Evolutionary conservation across 208 protist genomes (phyloP).

Genomic region (Chromosphaera perkinsii): DNA sequence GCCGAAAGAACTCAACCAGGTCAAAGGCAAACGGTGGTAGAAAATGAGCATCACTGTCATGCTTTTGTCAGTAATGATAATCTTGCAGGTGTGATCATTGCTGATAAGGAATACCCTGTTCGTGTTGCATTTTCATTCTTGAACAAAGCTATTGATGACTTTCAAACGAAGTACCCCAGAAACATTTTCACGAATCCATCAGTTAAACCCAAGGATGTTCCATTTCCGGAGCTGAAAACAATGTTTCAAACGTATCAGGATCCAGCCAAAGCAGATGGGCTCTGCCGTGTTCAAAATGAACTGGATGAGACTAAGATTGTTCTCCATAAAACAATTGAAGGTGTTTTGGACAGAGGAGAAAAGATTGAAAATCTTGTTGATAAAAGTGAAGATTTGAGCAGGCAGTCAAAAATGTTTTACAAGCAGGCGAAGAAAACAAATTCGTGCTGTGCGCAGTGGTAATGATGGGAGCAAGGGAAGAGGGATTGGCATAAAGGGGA

Average conservation of each 20-base stretch:
- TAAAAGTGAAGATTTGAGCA: conserved; percentile 17
- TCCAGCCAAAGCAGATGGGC: conserved; percentile 43
- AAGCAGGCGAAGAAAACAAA: conserved; percentile 35
- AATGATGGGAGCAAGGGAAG: too few relatives aligned
- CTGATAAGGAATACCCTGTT: conserved; percentile 8
- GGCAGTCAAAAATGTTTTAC: conserved; percentile 32
- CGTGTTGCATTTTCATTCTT: conserved; percentile 37
- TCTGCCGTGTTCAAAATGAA: conserved; percentile 51
- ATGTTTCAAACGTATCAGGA: conserved; percentile 50
- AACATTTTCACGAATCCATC: too few relatives aligned
- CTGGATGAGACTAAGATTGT: conserved; percentile 55
- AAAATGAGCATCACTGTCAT: conserved; percentile 7
- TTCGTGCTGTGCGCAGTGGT: too few relatives aligned
- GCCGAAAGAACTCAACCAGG: conserved; percentile 15
- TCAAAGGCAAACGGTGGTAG: not conserved
- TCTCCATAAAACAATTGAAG: conserved; percentile 39
- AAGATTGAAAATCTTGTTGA: conserved; percentile 41
- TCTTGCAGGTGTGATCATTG: conserved; percentile 1
- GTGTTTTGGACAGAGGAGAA: conserved; percentile 29
- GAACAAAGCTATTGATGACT: conserved; percentile 29
- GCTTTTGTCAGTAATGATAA: not conserved
- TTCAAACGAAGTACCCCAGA: conserved; percentile 4
- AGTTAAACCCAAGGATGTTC: conserved; percentile 4
- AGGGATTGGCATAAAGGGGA: too few relatives aligned
- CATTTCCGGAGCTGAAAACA: conserved; percentile 26